Percentiles rank a stretch among this genome's conserved stretches.
phyloP scores from a whole-genome alignment of 495 filamentous ascomycete species.

The Penicillium coprophilum region DNA sequence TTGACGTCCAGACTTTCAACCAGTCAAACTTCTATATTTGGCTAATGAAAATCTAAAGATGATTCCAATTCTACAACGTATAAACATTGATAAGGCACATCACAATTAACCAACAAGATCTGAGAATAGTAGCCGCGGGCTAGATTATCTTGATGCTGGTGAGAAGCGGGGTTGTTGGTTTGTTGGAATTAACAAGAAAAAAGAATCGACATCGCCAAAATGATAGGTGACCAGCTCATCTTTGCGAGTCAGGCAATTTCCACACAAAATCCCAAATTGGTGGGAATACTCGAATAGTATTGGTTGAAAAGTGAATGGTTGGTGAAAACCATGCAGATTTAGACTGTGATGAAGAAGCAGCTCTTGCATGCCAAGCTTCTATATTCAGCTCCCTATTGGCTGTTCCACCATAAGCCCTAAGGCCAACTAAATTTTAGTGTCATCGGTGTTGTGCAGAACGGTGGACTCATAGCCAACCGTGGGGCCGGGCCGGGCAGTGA shows the following conservation, averaged over 20 bases:
- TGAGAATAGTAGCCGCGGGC: too few species aligned
- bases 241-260: not conserved
- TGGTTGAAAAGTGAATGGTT: not conserved
- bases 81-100: too few species aligned
- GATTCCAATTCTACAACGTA: not conserved
- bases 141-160: not conserved
- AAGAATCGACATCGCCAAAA: not conserved
- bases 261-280: not conserved
- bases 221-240: not conserved
- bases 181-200: too few species aligned
- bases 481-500: not conserved
- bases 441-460: constrained; percentile 21
- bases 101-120: too few species aligned
- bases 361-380: constrained; percentile 29
- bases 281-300: not conserved
- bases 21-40: not conserved
- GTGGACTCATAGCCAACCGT: constrained; percentile 23
- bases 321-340: not conserved
- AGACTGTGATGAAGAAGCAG: constrained; percentile 1
- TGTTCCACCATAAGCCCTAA: constrained; percentile 6
- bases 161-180: not conserved
- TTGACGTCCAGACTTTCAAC: not conserved
- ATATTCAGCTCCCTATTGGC: not conserved
- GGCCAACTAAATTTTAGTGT: constrained; percentile 1
- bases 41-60: not conserved